Base-by-base conservation (phyloP, 2,329 filamentous ascomycete species). In the Trichoderma sp. region DNA sequence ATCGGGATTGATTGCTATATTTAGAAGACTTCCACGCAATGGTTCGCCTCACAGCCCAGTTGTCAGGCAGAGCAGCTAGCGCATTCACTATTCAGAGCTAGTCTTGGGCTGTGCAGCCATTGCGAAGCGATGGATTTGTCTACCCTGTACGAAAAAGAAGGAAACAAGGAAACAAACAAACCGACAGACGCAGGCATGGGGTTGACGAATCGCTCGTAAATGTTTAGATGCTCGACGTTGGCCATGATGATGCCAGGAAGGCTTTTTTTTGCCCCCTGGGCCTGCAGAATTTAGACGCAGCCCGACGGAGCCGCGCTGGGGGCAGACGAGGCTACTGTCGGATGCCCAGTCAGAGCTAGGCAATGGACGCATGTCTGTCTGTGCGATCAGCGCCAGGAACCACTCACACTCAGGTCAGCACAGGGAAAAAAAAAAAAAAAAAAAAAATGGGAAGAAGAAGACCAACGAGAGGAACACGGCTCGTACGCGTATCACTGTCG, bases 341-440 rank as follows among this genome's bases (percentile, higher is more conserved):
- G 52, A 57, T 22, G 52, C 52, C 19, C 64, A 67, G 64, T 60
- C 64, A 67, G 56, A 67, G n/a, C 54, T 67, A 53, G 56, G 19
- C 25, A 10, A 27, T 42, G n/a, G 37, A n/a, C 37, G 17, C 15
- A 32, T 54, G 52, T 29, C 12, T 32, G 52, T 54, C 27, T n/a
- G 17, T 50, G 29, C 35, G 64, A 67, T 60, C 56, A 59, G 64
- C 64, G 45, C 29, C 53, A 60, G 42, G 54, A 52, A 58, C 64
- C 64, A 67, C 64, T n/a, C 8, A 39, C 15, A 42, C 64, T 57
- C 45, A 59, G 37, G 59, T 68, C 58, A 68, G 59, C 66, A 68
- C 59, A 67, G 27, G 22, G 50, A 45, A 32, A 50, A 45, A 50
- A 35, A 48, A 12, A 39, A 48, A 57, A 45, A 32, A 50, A 45